Conservation (phyloP, 495 filamentous ascomycete genomes). For the Neurospora intermedia region DNA sequence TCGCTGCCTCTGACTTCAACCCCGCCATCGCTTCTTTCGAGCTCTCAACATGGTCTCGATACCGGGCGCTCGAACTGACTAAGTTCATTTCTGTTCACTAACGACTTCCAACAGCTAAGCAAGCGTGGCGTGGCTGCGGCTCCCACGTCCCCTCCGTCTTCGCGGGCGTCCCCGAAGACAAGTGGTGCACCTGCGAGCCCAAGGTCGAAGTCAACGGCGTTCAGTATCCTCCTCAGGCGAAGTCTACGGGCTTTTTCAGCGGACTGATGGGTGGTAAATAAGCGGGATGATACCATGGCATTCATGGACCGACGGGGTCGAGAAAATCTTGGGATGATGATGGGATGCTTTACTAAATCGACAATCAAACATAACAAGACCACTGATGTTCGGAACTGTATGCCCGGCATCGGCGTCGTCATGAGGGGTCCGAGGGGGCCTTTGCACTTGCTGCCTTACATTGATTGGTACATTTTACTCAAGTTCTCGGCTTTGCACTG, state of each 20-base stretch:
- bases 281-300: constrained; percentile 2
- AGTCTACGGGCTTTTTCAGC: constrained; percentile 21
- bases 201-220: constrained; percentile 49
- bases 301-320: neutral
- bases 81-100: neutral
- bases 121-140: constrained; percentile 59
- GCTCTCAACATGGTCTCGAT: no score
- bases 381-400: neutral
- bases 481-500: neutral
- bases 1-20: neutral
- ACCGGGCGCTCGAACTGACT: no score
- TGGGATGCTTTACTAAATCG: no score
- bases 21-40: neutral
- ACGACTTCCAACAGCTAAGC: constrained; percentile 39
- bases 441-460: neutral
- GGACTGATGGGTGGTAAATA: constrained; percentile 14
- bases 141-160: constrained; percentile 52
- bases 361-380: neutral
- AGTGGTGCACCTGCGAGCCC: constrained; percentile 53
- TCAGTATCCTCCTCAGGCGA: constrained; percentile 49
- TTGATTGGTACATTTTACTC: neutral
- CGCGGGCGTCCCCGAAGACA: constrained; percentile 39
- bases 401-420: neutral
- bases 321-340: no score
- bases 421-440: neutral